Evolutionary conservation across 2,329 filamentous ascomycete species (phyloP).

Genomic region (Curvularia eragrostidis): DNA sequence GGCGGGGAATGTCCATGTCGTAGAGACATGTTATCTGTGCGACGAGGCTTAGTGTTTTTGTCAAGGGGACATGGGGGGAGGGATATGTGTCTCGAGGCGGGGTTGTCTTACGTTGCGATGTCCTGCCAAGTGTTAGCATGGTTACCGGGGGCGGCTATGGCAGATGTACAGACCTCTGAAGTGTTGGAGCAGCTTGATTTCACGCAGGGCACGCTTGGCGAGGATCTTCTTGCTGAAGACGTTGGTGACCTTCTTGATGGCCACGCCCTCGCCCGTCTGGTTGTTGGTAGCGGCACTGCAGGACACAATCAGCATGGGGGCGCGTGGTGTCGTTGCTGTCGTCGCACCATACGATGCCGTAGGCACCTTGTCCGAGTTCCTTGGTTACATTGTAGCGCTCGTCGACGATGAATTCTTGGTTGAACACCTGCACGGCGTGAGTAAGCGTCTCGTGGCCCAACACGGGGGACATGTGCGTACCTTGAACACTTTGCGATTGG

Average conservation of each 20-base stretch:
- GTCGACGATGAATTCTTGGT: slow-evolving; percentile 98
- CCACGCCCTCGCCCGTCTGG: slow-evolving; percentile 89
- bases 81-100: slow-evolving; percentile 58
- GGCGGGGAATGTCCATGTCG: slow-evolving; percentile 98
- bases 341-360: slow-evolving; percentile 94
- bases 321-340: slow-evolving; percentile 6
- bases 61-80: slow-evolving; percentile 5
- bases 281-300: slow-evolving; percentile 88
- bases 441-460: background rate
- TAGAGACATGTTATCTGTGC: slow-evolving; percentile 94
- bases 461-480: slow-evolving; percentile 5
- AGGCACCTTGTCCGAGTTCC: slow-evolving; percentile 96
- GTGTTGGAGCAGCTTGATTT: slow-evolving; percentile 98
- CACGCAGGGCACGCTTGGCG: slow-evolving; percentile 94
- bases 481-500: slow-evolving; percentile 71
- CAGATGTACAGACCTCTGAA: slow-evolving; percentile 67
- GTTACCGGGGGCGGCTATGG: slow-evolving; percentile 3
- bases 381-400: slow-evolving; percentile 98
- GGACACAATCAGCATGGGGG: slow-evolving; percentile 31
- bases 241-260: slow-evolving; percentile 99
- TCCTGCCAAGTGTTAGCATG: slow-evolving; percentile 43
- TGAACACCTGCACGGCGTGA: slow-evolving; percentile 68
- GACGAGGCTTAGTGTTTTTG: slow-evolving; percentile 48
- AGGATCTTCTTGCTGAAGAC: slow-evolving; percentile 99
- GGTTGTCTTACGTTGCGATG: slow-evolving; percentile 55